Evolutionary conservation across 768 basidiomycete species (phyloP).

Genomic region (Termitomyces eurrhizus): DNA sequence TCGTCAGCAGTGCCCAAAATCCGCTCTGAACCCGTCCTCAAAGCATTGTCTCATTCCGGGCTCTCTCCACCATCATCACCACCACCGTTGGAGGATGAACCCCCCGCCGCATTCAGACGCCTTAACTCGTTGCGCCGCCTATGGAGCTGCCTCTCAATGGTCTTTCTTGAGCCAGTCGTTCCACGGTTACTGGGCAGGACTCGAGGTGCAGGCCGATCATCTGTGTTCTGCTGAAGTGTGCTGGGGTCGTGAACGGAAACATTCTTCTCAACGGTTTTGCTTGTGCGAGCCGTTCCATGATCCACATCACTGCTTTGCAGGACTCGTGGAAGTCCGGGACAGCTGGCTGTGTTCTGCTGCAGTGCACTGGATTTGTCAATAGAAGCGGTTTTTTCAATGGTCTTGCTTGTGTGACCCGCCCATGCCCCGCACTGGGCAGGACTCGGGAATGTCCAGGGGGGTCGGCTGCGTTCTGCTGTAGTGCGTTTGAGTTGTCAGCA

Average conservation of each 20-base stretch:
- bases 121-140: neutral
- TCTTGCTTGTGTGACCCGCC: neutral
- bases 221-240: no score
- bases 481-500: neutral
- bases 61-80: neutral
- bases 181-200: neutral
- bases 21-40: neutral
- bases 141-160: neutral
- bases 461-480: neutral
- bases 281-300: neutral
- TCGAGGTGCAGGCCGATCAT: neutral
- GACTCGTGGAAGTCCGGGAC: neutral
- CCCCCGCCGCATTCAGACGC: neutral
- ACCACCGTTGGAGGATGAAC: neutral
- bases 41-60: neutral
- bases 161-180: no score
- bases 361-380: neutral
- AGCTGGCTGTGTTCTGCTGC: neutral
- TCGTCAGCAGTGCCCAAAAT: neutral
- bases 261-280: neutral
- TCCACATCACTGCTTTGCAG: neutral
- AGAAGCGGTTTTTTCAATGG: neutral
- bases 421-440: neutral
- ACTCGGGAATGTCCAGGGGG: neutral
- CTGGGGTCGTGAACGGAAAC: no score